Conservation (phyloP, 768 basidiomycete species). For the Xanthoconium stramineum region DNA sequence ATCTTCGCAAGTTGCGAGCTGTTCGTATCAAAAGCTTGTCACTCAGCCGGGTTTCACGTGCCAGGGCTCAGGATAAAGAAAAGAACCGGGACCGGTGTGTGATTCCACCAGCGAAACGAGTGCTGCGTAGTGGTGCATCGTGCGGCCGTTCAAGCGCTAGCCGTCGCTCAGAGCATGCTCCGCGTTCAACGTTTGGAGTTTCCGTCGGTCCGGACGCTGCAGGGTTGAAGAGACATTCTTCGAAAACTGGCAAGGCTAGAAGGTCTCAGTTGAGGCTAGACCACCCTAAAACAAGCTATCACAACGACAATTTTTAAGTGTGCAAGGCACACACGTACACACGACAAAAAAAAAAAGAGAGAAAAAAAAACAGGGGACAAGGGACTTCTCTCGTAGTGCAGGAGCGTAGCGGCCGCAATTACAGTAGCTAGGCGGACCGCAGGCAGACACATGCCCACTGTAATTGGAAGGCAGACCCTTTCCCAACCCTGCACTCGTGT, state of each 20-base stretch:
- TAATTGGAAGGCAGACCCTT: constrained; percentile 22
- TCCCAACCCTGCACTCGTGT: constrained; percentile 20
- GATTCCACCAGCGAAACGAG: not conserved
- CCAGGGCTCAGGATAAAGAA: constrained; percentile 8
- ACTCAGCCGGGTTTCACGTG: constrained; percentile 11
- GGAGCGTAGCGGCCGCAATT: constrained; percentile 26
- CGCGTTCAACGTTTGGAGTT: constrained; percentile 14
- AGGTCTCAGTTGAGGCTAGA: constrained; percentile 1
- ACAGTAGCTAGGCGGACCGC: constrained; percentile 24
- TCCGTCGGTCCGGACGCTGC: too few species aligned
- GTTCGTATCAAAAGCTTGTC: constrained; percentile 24
- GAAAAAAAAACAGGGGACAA: constrained; percentile 14
- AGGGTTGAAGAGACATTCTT: not conserved
- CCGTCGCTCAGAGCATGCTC: constrained; percentile 21
- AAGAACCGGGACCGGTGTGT: constrained; percentile 3
- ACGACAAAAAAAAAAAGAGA: not conserved
- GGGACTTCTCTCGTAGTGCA: constrained; percentile 21
- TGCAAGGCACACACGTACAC: constrained; percentile 15
- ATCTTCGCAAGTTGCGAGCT: not conserved
- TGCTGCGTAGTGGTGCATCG: not conserved
- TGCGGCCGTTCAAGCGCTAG: not conserved
- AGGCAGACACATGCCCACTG: constrained; percentile 27
- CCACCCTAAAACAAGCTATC: constrained; percentile 2
- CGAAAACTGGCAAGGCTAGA: not conserved
- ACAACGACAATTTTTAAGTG: constrained; percentile 11